These are phyloP conservation scores for Biancaea sappan DNA, from an alignment of 306 rosid species.

Conservation along the genomic window DNA sequence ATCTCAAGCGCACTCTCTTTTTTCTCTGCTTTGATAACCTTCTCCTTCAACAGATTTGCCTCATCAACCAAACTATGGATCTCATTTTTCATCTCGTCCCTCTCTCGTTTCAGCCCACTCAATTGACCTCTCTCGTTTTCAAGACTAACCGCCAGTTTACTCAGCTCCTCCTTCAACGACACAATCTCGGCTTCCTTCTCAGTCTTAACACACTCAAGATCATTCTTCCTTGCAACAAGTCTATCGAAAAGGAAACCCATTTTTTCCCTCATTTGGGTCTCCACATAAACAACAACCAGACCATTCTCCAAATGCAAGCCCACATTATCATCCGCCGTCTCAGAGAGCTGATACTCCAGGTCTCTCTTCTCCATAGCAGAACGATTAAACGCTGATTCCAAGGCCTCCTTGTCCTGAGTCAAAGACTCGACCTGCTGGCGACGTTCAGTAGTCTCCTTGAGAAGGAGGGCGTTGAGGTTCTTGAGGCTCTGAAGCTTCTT, in stretches of 20 bases:
- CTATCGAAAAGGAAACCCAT: conserved; percentile 31
- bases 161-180: conserved; percentile 33
- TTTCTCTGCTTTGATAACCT: conserved; percentile 39
- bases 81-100: conserved; percentile 42
- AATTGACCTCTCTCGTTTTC: conserved; percentile 41
- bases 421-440: conserved; percentile 56
- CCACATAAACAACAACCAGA: conserved; percentile 42
- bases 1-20: conserved; percentile 32
- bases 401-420: conserved; percentile 29
- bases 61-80: conserved; percentile 29
- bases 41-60: conserved; percentile 39
- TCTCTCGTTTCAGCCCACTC: conserved; percentile 44
- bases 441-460: conserved; percentile 56
- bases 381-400: conserved; percentile 41
- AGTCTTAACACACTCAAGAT: conserved; percentile 35
- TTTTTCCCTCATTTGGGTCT: conserved; percentile 46
- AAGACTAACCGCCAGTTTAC: conserved; percentile 25
- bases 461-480: conserved; percentile 61
- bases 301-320: conserved; percentile 48
- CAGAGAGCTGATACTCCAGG: conserved; percentile 34
- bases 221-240: conserved; percentile 37
- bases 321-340: conserved; percentile 17
- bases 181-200: conserved; percentile 45
- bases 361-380: conserved; percentile 36
- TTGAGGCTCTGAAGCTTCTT: conserved; percentile 65